Evolutionary conservation across 164 flowering plant genomes (phyloP).

Genomic region (Nelumbo lutea): DNA sequence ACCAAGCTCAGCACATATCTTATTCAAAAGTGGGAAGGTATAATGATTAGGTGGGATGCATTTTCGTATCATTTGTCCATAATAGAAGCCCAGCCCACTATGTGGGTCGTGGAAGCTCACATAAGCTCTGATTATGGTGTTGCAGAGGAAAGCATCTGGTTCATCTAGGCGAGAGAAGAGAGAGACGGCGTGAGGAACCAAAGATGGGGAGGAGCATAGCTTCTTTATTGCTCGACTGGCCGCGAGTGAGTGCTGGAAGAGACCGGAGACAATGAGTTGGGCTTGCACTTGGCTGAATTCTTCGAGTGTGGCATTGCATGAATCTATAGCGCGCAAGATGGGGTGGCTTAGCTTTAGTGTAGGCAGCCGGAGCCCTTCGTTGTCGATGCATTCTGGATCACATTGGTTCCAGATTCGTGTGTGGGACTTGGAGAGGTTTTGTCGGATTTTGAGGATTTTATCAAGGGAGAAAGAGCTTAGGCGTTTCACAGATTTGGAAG

Average conservation of each 20-base stretch:
- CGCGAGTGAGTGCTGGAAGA: slow-evolving; percentile 46
- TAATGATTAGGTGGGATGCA: slow-evolving; percentile 42
- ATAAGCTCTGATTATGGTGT: slow-evolving; percentile 47
- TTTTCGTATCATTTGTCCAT: slow-evolving; percentile 29
- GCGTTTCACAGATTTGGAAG: background rate
- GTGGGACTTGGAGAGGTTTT: slow-evolving; percentile 23
- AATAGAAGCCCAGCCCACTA: slow-evolving; percentile 39
- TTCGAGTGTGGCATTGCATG: slow-evolving; percentile 15
- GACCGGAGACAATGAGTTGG: slow-evolving; percentile 43
- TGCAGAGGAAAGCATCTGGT: slow-evolving; percentile 63
- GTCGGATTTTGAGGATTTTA: slow-evolving; percentile 27
- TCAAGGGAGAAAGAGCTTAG: slow-evolving; percentile 19
- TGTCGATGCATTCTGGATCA: slow-evolving; percentile 7
- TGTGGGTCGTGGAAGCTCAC: slow-evolving; percentile 30
- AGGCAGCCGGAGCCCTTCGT: slow-evolving; percentile 3
- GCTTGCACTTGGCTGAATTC: slow-evolving; percentile 51
- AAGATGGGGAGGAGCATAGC: slow-evolving; percentile 33
- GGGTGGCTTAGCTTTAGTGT: slow-evolving; percentile 36
- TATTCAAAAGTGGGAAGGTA: slow-evolving; percentile 53
- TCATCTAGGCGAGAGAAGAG: slow-evolving; percentile 33
- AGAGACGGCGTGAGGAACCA: slow-evolving; percentile 27
- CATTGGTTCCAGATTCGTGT: slow-evolving; percentile 24
- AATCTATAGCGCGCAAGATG: slow-evolving; percentile 40
- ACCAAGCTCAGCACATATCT: slow-evolving; percentile 43
- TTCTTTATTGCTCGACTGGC: slow-evolving; percentile 45